Evolutionary conservation across 805 yeast species (phyloP).

Genomic region (Metschnikowia lunata): DNA sequence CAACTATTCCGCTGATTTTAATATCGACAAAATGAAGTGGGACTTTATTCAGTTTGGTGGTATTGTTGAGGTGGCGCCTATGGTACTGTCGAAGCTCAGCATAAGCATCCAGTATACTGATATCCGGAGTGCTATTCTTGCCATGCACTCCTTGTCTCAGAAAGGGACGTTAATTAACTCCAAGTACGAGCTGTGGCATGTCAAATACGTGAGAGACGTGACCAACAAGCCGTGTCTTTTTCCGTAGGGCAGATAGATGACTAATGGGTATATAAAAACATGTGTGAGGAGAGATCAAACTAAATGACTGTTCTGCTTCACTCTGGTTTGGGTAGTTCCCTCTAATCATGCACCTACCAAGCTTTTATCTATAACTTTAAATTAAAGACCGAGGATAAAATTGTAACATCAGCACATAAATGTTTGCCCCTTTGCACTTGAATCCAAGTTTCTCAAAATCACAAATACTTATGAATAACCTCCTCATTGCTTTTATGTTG

Average conservation of each 20-base stretch:
- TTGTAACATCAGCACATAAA: too few relatives aligned
- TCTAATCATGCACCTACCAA: too few relatives aligned
- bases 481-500: too few relatives aligned
- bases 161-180: constrained; percentile 9
- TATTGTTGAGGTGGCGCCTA: constrained; percentile 58
- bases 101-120: constrained; percentile 58
- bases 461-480: too few relatives aligned
- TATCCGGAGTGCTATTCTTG: constrained; percentile 54
- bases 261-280: background rate
- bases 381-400: too few relatives aligned
- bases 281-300: background rate
- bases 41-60: constrained; percentile 59
- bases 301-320: background rate
- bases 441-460: too few relatives aligned
- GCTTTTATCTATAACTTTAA: too few relatives aligned
- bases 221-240: constrained; percentile 50
- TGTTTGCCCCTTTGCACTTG: too few relatives aligned
- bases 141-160: constrained; percentile 30
- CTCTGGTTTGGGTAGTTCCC: background rate
- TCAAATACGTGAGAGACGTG: constrained; percentile 65
- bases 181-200: constrained; percentile 56
- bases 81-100: constrained; percentile 62
- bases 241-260: background rate
- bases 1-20: constrained; percentile 41
- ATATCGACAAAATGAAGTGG: constrained; percentile 37